Evolutionary conservation across 257 asterid genomes (phyloP).

Genomic region (Fraxinus pennsylvanica): DNA sequence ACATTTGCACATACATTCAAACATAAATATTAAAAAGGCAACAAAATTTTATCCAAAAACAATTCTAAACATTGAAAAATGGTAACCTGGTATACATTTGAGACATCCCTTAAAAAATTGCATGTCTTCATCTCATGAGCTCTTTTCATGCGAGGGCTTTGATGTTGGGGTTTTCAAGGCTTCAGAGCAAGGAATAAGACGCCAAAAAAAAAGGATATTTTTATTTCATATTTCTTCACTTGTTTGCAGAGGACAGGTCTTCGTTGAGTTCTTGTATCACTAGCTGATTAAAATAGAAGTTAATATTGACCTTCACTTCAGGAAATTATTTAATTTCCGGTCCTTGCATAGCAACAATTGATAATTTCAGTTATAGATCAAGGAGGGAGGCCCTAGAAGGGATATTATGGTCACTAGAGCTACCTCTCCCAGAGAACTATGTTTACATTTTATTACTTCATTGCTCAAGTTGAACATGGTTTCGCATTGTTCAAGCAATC

Average conservation of each 20-base stretch:
- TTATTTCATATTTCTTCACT: background rate
- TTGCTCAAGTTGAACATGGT: background rate
- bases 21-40: conserved; percentile 10
- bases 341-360: background rate
- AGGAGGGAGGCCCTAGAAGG: background rate
- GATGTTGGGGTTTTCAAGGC: background rate
- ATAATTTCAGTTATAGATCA: background rate
- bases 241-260: background rate
- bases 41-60: background rate
- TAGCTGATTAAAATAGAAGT: background rate
- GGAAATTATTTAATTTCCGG: background rate
- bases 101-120: background rate
- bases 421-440: background rate
- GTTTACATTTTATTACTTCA: background rate
- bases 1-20: background rate
- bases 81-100: background rate
- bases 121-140: conserved; percentile 1
- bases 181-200: background rate
- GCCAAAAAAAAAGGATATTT: too few relatives aligned
- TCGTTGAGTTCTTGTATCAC: background rate
- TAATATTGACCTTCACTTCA: background rate
- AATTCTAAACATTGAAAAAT: background rate
- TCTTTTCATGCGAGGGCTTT: background rate
- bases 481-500: conserved; percentile 3
- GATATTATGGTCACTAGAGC: background rate